These are phyloP conservation scores for Crithidia fasciculata DNA, from an alignment of 208 protist species.

Conservation along the genomic window DNA sequence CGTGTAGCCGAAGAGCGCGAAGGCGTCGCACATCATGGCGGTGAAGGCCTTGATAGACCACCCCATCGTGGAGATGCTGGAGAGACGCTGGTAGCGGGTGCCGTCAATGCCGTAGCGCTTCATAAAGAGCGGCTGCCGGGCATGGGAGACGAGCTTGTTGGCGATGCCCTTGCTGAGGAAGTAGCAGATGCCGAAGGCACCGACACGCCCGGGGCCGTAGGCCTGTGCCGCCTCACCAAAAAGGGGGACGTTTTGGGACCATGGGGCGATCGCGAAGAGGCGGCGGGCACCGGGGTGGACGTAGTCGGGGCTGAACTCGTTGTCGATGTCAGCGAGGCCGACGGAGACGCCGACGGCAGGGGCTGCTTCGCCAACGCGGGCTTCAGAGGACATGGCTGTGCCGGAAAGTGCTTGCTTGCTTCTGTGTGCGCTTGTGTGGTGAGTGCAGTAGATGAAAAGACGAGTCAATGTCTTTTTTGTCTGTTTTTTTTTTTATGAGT, in stretches of 20 bases:
- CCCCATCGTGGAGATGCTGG: slow-evolving; percentile 45
- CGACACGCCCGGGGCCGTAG: slow-evolving; percentile 44
- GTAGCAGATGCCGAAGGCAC: slow-evolving; percentile 48
- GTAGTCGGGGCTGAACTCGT: slow-evolving; percentile 27
- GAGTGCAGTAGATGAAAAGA: no score
- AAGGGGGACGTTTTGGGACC: slow-evolving; percentile 35
- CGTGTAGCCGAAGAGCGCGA: slow-evolving; percentile 66
- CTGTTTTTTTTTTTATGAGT: no score
- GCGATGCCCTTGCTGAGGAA: slow-evolving; percentile 64
- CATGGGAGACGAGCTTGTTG: slow-evolving; percentile 45
- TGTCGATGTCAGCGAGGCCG: slow-evolving; percentile 9
- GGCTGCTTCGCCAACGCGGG: not conserved
- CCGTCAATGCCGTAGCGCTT: slow-evolving; percentile 47
- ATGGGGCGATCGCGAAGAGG: slow-evolving; percentile 38
- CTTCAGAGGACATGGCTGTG: not conserved
- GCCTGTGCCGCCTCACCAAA: slow-evolving; percentile 42
- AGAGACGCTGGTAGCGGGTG: slow-evolving; percentile 56
- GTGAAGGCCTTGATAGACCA: slow-evolving; percentile 74
- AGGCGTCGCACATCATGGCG: slow-evolving; percentile 65
- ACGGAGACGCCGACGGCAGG: not conserved
- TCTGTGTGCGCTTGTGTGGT: not conserved
- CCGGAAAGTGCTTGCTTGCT: not conserved
- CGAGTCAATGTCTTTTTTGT: no score
- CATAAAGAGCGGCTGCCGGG: slow-evolving; percentile 54
- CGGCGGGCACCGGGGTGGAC: slow-evolving; percentile 48